Evolutionary conservation across 2,329 filamentous ascomycete genomes (phyloP).

Genomic region (Sclerotinia nivalis): DNA sequence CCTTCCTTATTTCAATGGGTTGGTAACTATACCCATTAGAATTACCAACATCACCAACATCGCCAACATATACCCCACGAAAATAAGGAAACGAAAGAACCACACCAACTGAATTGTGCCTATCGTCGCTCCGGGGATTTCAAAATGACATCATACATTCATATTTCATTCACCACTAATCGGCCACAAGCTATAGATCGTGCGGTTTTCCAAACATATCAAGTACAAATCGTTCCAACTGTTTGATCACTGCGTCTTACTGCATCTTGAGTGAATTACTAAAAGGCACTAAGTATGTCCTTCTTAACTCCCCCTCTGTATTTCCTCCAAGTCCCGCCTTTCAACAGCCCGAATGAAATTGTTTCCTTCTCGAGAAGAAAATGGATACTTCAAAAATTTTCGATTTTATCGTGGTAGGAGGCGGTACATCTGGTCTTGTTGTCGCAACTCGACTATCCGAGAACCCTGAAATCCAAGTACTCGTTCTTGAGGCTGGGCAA

Average conservation of each 20-base stretch:
- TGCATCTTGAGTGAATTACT: neutral
- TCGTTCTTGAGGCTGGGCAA: slow-evolving; percentile 47
- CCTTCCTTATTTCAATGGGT: no score
- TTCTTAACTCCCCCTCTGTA: neutral
- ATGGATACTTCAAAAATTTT: neutral
- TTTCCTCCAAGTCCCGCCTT: neutral
- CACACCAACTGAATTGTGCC: neutral
- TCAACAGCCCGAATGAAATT: neutral
- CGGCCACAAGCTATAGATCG: neutral
- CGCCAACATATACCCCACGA: neutral
- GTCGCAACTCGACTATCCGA: slow-evolving; percentile 39
- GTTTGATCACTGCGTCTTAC: neutral
- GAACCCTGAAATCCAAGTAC: slow-evolving; percentile 44
- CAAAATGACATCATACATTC: neutral
- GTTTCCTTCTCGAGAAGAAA: neutral
- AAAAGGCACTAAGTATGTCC: neutral
- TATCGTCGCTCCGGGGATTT: neutral
- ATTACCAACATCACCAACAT: neutral
- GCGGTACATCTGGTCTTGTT: slow-evolving; percentile 27
- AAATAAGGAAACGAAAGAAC: neutral
- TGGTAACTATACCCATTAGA: neutral
- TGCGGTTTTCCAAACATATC: no score
- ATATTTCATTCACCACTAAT: neutral
- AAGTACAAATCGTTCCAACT: neutral
- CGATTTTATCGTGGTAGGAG: neutral